Evolutionary conservation across 2,329 filamentous ascomycete genomes (phyloP).

Genomic region (Colletotrichum orbiculare): DNA sequence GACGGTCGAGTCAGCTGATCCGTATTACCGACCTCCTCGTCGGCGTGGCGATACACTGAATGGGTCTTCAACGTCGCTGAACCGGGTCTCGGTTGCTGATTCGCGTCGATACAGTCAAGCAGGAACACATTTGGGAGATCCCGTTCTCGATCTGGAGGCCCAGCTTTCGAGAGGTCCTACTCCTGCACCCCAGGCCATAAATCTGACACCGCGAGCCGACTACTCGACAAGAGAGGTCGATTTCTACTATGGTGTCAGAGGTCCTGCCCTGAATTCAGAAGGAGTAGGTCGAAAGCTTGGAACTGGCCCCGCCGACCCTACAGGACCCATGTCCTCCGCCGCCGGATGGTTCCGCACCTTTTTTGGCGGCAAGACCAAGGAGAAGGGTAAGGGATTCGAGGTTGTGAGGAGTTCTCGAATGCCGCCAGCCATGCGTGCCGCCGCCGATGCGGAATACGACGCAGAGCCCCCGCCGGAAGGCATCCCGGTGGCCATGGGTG

Average conservation of each 20-base stretch:
- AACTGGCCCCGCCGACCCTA: slow-evolving; percentile 94
- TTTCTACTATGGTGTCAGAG: slow-evolving; percentile 94
- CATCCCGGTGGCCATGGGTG: slow-evolving; percentile 72
- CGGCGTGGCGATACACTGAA: slow-evolving; percentile 72
- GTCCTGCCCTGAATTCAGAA: slow-evolving; percentile 85
- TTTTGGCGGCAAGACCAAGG: slow-evolving; percentile 87
- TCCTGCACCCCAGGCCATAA: slow-evolving; percentile 53
- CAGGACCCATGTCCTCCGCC: slow-evolving; percentile 88
- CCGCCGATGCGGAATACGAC: slow-evolving; percentile 63
- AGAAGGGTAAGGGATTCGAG: slow-evolving; percentile 96
- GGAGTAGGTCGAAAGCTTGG: slow-evolving; percentile 85
- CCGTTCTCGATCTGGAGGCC: slow-evolving; percentile 50
- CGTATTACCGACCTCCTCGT: slow-evolving; percentile 89
- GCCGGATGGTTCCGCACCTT: slow-evolving; percentile 88
- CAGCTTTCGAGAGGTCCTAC: slow-evolving; percentile 57
- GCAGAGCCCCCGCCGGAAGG: slow-evolving; percentile 76
- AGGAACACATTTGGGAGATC: slow-evolving; percentile 48
- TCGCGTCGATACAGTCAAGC: slow-evolving; percentile 52
- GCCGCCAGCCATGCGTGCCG: slow-evolving; percentile 77
- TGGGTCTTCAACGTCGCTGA: slow-evolving; percentile 48
- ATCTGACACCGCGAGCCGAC: slow-evolving; percentile 75
- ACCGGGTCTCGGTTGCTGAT: slow-evolving; percentile 46
- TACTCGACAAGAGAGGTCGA: slow-evolving; percentile 96
- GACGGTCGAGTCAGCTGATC: slow-evolving; percentile 70
- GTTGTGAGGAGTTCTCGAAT: slow-evolving; percentile 92